Percentiles rank a stretch among this genome's conserved stretches.
Conservation (phyloP, 1,139 yeast species). For the Yamadazyma diospyri region DNA sequence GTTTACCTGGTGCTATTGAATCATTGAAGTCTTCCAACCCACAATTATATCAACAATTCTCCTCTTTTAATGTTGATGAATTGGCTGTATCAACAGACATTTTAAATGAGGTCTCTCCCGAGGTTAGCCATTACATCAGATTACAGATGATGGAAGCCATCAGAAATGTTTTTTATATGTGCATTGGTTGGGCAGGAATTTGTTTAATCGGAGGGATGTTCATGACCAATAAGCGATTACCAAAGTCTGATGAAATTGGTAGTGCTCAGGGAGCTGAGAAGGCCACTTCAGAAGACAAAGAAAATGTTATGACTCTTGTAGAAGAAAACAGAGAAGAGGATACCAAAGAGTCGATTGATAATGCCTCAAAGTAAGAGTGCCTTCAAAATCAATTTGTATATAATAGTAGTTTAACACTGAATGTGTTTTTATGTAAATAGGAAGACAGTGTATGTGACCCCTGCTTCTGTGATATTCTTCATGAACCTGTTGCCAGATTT, state of each 20-base stretch:
- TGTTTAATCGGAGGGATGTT: constrained; percentile 20
- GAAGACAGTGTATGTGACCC: no score
- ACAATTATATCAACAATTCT: constrained; percentile 19
- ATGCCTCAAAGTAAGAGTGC: no score
- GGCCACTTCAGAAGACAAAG: constrained; percentile 2
- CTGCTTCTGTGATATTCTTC: no score
- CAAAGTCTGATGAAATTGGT: constrained; percentile 13
- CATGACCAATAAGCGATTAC: constrained; percentile 29
- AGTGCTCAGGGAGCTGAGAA: background rate
- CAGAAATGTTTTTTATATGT: constrained; percentile 30
- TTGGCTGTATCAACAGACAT: constrained; percentile 20
- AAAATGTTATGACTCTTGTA: no score
- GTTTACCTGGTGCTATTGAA: constrained; percentile 15
- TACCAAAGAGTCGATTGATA: no score
- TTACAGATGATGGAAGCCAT: constrained; percentile 27
- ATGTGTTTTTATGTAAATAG: no score
- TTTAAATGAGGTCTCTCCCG: constrained; percentile 21
- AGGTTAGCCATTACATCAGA: constrained; percentile 25
- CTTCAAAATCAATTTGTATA: no score
- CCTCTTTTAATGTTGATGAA: constrained; percentile 12
- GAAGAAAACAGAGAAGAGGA: no score
- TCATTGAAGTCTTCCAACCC: constrained; percentile 14
- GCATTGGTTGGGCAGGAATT: constrained; percentile 25
- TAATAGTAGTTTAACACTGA: no score
- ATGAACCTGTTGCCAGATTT: no score